Evolutionary conservation across 305 asterid species (phyloP), one percentile per base, ranked within the genome.

Genomic region (Fraxinus baroniana): DNA sequence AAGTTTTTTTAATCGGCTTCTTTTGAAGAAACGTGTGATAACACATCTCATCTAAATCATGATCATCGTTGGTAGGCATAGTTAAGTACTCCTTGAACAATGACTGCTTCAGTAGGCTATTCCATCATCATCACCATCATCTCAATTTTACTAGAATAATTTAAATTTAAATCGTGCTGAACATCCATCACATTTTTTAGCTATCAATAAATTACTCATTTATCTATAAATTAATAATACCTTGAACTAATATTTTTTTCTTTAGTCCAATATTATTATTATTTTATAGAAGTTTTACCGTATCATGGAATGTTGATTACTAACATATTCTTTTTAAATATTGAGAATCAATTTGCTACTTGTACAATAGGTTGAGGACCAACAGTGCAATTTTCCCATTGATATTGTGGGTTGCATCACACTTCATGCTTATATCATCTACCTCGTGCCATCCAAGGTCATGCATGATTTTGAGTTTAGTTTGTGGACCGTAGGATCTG

Each of bases 361-460:
- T 24, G 33, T 22, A 24, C 33, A 2, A 64, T 64, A 64, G n/a
- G 13, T 64, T 8, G 73, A 64, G 73, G 73, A 64, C 73, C 32
- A 9, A 64, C 1, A 64, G 5, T 64, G n/a, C 5, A 64, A 24
- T 64, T 22, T 2, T 64, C 73, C 0, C 15, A 24, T 64, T 64
- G 33, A 24, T 24, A 24, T 6, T 44, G 82, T 46, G 82, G 78
- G 83, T 76, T 28, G 82, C 87, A 86, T 85, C 87, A 87, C 86
- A 89, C 90, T 89, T 89, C 90, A 88, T 89, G 91, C 92, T 86
- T 85, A 87, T 83, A 91, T 88, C 92, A 91, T 86, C 90, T 80
- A 70, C 66, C 64, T 79, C 15, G 3, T 18, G 81, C 13, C 72
- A 52, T 87, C 85, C 90, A 88, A 88, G 85, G 90, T 84, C 88